Evolutionary conservation across 2,329 filamentous ascomycete species (phyloP).

Genomic region (Decorospora gaudefroyi): DNA sequence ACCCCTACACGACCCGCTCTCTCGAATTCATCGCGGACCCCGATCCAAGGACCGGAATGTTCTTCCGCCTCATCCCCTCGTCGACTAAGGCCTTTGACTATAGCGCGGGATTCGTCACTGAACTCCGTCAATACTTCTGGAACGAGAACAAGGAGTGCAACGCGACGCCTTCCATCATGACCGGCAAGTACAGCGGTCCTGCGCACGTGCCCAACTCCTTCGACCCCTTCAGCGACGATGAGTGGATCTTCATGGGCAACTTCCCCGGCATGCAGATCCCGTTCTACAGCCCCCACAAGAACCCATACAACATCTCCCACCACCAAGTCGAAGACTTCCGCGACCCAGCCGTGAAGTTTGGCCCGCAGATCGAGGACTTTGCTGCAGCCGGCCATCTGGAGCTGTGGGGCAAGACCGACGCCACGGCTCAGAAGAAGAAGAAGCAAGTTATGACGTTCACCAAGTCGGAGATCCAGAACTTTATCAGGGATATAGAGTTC

Average conservation of each 20-base stretch:
- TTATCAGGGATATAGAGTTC: background rate
- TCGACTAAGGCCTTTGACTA: too few relatives aligned
- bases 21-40: background rate
- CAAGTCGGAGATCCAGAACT: background rate
- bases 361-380: conserved; percentile 6
- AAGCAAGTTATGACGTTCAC: background rate
- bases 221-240: conserved; percentile 2
- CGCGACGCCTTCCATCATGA: background rate
- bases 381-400: conserved; percentile 2
- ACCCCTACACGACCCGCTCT: background rate
- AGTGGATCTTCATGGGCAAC: background rate
- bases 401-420: background rate
- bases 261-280: conserved; percentile 1
- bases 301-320: background rate
- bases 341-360: background rate
- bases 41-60: background rate
- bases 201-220: background rate
- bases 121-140: too few relatives aligned
- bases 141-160: background rate
- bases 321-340: background rate
- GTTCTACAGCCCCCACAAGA: background rate
- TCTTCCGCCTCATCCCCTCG: background rate
- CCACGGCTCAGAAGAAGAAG: too few relatives aligned
- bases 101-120: too few relatives aligned
- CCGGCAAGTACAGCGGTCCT: background rate